Base-by-base conservation (phyloP, 1,139 yeast species). In the Diutina neorugosa region DNA sequence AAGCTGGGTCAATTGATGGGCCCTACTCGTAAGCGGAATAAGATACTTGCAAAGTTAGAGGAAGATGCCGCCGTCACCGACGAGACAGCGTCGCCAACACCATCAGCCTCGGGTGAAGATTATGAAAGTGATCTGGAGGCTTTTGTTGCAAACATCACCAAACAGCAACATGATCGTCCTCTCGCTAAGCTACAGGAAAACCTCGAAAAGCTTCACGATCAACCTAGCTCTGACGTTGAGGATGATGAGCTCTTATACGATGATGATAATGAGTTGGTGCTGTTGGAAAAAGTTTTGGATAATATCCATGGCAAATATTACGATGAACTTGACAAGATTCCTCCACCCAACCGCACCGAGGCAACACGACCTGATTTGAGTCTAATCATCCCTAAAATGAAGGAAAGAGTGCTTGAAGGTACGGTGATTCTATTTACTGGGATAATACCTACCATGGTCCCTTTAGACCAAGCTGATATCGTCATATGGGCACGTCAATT, bases 401-500 rank as follows among this genome's bases (percentile, higher is more conserved):
- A 90, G 64, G 68, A 71, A 18, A 64, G 72, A 55, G 90, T 89
- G 2, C 80, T 93, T 57, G 69, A 77, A 44, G 93, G 85, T 2
- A 78, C 84, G 51, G 81, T 82, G 0, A 80, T 93, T 54, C 74
- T 93, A 27, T 86, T 93, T 61, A 86, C 96, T 1, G 98, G 98
- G 0, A 76, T 91, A 16, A 78, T 93, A 20, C 97, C 97, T 1
- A 65, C 87, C 18, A 94, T 94, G 1, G 76, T 84, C 6, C 78
- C 82, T 55, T 69, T 87, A 19, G 84, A 85, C 54, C 69, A 76
- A 51, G 87, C 88, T 1, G 96, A 89, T 64, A 87, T 93, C 52
- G 97, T 91, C 1, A 81, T 84, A 27, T 91, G 98, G 97, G 86
- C 93, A 18, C 79, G 81, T 54, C 88, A 91, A 56, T 93, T 93